phyloP scores from a whole-genome alignment of 225 moss, liverwort and hornwort genomes.

The Antitrichia curtipendula region DNA sequence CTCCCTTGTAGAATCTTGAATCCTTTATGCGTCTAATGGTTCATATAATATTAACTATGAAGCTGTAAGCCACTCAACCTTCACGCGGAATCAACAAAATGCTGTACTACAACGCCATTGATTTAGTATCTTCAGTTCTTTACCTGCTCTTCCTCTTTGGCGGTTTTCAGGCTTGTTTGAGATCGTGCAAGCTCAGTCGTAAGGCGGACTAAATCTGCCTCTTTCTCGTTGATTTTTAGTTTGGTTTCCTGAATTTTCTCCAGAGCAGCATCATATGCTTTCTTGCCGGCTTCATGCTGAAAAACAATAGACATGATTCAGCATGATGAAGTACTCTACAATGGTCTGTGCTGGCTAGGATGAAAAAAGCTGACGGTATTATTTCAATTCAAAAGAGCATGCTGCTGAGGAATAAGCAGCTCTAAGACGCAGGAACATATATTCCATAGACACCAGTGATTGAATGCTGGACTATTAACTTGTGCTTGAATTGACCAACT shows the following conservation, averaged over 20 bases:
- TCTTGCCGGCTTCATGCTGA: constrained; percentile 58
- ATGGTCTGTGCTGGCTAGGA: background rate
- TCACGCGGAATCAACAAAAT: background rate
- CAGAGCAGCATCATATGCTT: constrained; percentile 53
- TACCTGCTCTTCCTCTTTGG: constrained; percentile 79
- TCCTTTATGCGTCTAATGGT: background rate
- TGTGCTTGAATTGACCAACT: background rate
- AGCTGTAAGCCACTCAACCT: background rate
- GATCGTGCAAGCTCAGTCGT: constrained; percentile 29
- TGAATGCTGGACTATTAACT: background rate
- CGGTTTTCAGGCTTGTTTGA: constrained; percentile 31
- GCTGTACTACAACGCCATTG: background rate
- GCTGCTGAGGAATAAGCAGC: background rate
- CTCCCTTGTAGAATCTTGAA: background rate
- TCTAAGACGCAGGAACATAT: background rate
- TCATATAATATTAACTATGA: background rate
- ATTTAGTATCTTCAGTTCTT: background rate
- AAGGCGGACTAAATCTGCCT: constrained; percentile 47
- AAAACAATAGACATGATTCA: background rate
- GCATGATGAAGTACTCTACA: background rate
- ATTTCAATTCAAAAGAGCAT: background rate
- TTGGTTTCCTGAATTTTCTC: constrained; percentile 52
- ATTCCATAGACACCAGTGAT: background rate
- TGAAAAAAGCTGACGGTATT: background rate
- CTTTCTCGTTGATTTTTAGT: constrained; percentile 47